Percentiles rank a stretch among this genome's conserved stretches.
Evolutionary conservation across 75 land plant genomes (phyloP).

Genomic region (Pinus taeda): DNA sequence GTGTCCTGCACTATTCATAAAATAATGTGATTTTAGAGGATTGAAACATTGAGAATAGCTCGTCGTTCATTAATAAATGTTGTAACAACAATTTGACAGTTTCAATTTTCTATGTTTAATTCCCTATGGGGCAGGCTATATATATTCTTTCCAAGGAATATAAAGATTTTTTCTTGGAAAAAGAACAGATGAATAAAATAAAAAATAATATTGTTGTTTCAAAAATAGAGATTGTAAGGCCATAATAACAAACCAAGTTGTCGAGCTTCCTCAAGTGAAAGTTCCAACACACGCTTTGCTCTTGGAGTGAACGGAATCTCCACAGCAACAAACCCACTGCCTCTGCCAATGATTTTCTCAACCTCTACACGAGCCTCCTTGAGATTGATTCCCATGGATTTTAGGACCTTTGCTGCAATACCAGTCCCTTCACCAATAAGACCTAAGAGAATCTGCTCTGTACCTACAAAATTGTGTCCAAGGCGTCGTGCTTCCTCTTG

Average conservation of each 20-base stretch:
- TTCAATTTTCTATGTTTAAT: too few species aligned
- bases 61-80: not conserved
- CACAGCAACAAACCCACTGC: slow-evolving; percentile 94
- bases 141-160: too few species aligned
- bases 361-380: slow-evolving; percentile 97
- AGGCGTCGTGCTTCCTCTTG: slow-evolving; percentile 92
- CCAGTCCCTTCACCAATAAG: slow-evolving; percentile 98
- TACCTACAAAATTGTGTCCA: slow-evolving; percentile 93
- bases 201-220: too few species aligned
- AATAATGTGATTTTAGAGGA: slow-evolving; percentile 4
- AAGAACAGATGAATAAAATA: too few species aligned
- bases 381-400: slow-evolving; percentile 96
- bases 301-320: slow-evolving; percentile 98
- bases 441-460: slow-evolving; percentile 92
- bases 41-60: not conserved
- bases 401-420: slow-evolving; percentile 96
- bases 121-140: too few species aligned
- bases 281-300: slow-evolving; percentile 91
- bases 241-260: slow-evolving; percentile 56
- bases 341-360: slow-evolving; percentile 93
- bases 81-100: too few species aligned
- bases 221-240: not conserved
- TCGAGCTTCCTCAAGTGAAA: slow-evolving; percentile 85
- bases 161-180: too few species aligned
- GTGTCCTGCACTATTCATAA: slow-evolving; percentile 52